Evolutionary conservation across 2,329 filamentous ascomycete species (phyloP).

Genomic region (Leptosphaerulina australis): DNA sequence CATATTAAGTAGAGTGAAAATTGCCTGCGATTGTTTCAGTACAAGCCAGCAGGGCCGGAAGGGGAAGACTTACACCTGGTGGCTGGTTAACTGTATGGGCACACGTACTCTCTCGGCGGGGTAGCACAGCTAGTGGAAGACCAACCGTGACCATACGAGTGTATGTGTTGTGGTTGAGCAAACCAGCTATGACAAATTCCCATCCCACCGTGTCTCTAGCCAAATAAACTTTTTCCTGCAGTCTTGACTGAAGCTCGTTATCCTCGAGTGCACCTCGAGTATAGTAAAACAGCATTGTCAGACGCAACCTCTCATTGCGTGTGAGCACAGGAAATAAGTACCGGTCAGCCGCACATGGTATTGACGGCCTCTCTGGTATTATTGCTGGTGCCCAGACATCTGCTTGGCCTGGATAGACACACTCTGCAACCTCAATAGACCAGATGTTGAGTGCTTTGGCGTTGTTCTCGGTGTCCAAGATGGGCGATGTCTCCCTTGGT

Average conservation of each 20-base stretch:
- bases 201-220: conserved; percentile 53
- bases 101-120: conserved; percentile 55
- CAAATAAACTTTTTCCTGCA: conserved; percentile 53
- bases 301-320: conserved; percentile 46
- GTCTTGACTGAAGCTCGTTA: conserved; percentile 48
- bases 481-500: conserved; percentile 29
- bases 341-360: conserved; percentile 24
- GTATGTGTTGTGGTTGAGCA: conserved; percentile 53
- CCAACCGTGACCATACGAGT: conserved; percentile 53
- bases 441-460: conserved; percentile 25
- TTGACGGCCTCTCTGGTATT: conserved; percentile 24
- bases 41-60: not conserved
- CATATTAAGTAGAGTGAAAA: conserved; percentile 54
- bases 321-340: conserved; percentile 48
- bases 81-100: conserved; percentile 52
- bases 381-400: conserved; percentile 26
- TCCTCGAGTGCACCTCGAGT: conserved; percentile 51
- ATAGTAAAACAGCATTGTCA: conserved; percentile 55
- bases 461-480: conserved; percentile 32
- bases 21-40: conserved; percentile 28
- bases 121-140: conserved; percentile 51
- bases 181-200: conserved; percentile 55
- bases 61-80: conserved; percentile 33
- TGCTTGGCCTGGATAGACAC: conserved; percentile 25
- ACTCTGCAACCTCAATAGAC: conserved; percentile 20